phyloP scores from a whole-genome alignment of 1,284 basidiomycete genomes.

The Irpex rosettiformis region DNA sequence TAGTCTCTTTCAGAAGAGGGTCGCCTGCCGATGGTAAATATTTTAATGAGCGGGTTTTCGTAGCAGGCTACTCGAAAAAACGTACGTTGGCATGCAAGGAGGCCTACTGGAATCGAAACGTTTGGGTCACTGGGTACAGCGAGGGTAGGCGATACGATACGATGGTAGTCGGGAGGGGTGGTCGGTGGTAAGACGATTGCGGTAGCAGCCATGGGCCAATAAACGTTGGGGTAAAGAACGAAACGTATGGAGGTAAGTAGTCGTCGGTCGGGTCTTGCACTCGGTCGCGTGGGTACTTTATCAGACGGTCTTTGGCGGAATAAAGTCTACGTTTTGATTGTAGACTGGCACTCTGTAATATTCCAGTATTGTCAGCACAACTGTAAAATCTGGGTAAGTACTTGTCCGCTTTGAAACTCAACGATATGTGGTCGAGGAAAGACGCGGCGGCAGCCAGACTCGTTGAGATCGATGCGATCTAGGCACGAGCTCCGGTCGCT shows the following conservation, averaged over 20 bases:
- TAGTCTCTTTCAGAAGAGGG: slow-evolving; percentile 54
- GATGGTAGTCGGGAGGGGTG: slow-evolving; percentile 58
- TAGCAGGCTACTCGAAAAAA: slow-evolving; percentile 7
- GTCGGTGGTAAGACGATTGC: slow-evolving; percentile 31
- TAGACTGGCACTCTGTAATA: too few species aligned
- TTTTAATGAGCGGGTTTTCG: neutral
- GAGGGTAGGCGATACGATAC: slow-evolving; percentile 56
- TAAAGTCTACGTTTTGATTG: too few species aligned
- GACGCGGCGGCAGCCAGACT: neutral
- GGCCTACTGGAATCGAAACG: slow-evolving; percentile 61
- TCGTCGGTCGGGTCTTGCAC: neutral
- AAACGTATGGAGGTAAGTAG: neutral
- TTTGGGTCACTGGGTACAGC: slow-evolving; percentile 46
- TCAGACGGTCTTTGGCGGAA: neutral
- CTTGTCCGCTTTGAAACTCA: neutral
- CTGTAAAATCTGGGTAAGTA: too few species aligned
- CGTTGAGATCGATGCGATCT: neutral
- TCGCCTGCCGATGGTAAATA: slow-evolving; percentile 45
- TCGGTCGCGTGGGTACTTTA: neutral
- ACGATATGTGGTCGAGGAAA: neutral
- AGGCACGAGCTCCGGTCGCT: neutral
- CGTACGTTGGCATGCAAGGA: slow-evolving; percentile 71
- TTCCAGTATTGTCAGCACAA: too few species aligned
- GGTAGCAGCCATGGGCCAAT: slow-evolving; percentile 25
- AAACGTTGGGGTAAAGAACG: neutral